These are phyloP conservation scores for Diplodia seriata DNA, from an alignment of 2,329 filamentous ascomycete genomes.

Conservation along the genomic window DNA sequence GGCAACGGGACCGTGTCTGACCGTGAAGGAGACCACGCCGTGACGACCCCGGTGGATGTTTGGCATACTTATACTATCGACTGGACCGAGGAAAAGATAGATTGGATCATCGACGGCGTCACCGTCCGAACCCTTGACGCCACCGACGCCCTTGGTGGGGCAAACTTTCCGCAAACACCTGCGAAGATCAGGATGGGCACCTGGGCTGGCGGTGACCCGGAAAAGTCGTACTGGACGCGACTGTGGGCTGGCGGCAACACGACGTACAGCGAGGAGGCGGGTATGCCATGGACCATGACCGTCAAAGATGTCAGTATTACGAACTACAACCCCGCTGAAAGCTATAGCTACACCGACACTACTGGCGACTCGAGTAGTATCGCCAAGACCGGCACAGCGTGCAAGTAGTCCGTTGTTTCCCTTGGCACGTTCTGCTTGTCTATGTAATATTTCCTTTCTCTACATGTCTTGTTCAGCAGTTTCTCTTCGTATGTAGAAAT, in stretches of 20 bases:
- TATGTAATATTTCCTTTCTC: not conserved
- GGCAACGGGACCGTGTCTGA: constrained; percentile 73
- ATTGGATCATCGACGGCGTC: constrained; percentile 73
- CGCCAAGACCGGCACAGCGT: constrained; percentile 43
- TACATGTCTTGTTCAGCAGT: not conserved
- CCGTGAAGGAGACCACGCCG: constrained; percentile 67
- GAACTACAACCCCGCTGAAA: constrained; percentile 59
- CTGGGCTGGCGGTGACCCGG: constrained; percentile 58
- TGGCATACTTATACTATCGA: constrained; percentile 72
- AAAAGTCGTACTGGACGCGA: constrained; percentile 58
- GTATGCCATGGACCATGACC: constrained; percentile 58
- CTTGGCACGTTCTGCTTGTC: not conserved
- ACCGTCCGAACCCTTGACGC: constrained; percentile 69
- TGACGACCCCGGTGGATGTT: constrained; percentile 63
- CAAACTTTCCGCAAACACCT: constrained; percentile 77
- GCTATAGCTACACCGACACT: constrained; percentile 59
- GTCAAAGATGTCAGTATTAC: constrained; percentile 59
- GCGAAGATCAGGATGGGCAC: constrained; percentile 63
- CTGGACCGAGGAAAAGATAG: constrained; percentile 72
- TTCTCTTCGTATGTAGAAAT: not conserved
- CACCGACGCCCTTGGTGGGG: constrained; percentile 62
- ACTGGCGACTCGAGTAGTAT: constrained; percentile 58
- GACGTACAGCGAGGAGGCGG: constrained; percentile 51
- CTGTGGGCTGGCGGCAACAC: constrained; percentile 70
- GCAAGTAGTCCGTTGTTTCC: not conserved